Conservation (phyloP, 768 basidiomycete genomes). For the Boletus speciosus region DNA sequence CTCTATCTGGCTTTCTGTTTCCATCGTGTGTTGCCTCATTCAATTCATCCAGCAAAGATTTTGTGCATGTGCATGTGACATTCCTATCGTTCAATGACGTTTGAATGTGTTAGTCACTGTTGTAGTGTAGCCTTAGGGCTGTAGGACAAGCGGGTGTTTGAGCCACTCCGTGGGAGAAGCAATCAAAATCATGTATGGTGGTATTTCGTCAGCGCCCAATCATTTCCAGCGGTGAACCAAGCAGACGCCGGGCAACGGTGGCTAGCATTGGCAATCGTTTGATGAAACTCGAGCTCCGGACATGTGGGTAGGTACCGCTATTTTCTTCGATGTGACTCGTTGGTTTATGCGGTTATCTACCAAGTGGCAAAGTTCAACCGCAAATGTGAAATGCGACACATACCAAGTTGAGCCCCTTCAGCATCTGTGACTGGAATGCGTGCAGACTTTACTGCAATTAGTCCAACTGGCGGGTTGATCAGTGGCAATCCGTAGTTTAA, state of each 20-base stretch:
- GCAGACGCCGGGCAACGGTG: conserved; percentile 2
- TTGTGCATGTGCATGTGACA: conserved; percentile 27
- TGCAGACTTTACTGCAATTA: not conserved
- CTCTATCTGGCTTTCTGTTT: conserved; percentile 5
- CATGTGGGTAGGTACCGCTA: conserved; percentile 7
- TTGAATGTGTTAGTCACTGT: conserved; percentile 27
- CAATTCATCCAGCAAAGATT: conserved; percentile 21
- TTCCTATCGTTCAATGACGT: conserved; percentile 24
- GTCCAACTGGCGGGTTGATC: not conserved
- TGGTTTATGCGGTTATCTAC: not conserved
- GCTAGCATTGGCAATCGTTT: conserved; percentile 6
- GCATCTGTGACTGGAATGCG: not conserved
- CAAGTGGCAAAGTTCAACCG: conserved; percentile 1
- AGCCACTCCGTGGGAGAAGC: conserved; percentile 3
- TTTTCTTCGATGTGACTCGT: not conserved
- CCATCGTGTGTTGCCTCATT: conserved; percentile 10
- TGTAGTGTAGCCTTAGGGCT: conserved; percentile 23
- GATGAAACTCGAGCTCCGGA: not conserved
- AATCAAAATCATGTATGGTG: not conserved
- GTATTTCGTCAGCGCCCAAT: not conserved
- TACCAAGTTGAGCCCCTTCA: not conserved
- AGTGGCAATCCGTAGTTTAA: conserved; percentile 9
- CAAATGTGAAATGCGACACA: not conserved
- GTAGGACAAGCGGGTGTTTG: conserved; percentile 10
- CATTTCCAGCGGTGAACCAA: not conserved